Base-by-base conservation (phyloP, 345 rosid species). In the Eucalyptus rudis region DNA sequence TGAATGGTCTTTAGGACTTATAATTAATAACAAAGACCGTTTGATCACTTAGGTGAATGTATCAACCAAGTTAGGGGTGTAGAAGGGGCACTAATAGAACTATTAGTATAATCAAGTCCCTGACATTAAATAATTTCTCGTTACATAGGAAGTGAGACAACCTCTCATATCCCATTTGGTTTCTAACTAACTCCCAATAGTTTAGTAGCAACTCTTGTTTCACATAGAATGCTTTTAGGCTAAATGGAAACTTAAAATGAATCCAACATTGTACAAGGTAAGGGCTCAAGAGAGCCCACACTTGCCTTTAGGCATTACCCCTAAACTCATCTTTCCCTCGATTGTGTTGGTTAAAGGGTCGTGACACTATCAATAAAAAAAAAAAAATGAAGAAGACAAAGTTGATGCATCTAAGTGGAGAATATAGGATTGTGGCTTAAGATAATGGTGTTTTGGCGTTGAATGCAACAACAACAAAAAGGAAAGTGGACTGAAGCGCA, bases 161-260 rank as follows among this genome's bases (percentile, higher is more conserved):
- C 7, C 56, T 17, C 56, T 0, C 0, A 0, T 51, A 7, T 51
- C 4, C 17, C 56, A 17, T 51, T 51, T 51, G 22, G 4, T 51
- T 51, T 51, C 4, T 51, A 51, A 9, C 56, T 51, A 51, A 51
- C 9, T 51, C 22, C 8, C 2, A 7, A 51, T 51, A 51, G 0
- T 22, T 17, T 17, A 51, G 22, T 17, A 17, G 56, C 9, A 7
- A 7, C 22, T 17, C 56, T 0, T 7, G 2, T 51, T 51, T 51
- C 56, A 3, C 9, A 17, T 51, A 51, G 22, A 51, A 51, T 51
- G 22, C 22, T 51, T 51, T 29, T 12, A 29, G 31, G 68, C 15
- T 62, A 27, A 62, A 62, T 29, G 15, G 1, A 11, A 58, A 58
- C 64, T 58, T 58, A 24, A 24, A 58, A 58, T 58, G 13, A 58